Conservation (phyloP, 2,329 filamentous ascomycete genomes). For the Cladophialophora exuberans region DNA sequence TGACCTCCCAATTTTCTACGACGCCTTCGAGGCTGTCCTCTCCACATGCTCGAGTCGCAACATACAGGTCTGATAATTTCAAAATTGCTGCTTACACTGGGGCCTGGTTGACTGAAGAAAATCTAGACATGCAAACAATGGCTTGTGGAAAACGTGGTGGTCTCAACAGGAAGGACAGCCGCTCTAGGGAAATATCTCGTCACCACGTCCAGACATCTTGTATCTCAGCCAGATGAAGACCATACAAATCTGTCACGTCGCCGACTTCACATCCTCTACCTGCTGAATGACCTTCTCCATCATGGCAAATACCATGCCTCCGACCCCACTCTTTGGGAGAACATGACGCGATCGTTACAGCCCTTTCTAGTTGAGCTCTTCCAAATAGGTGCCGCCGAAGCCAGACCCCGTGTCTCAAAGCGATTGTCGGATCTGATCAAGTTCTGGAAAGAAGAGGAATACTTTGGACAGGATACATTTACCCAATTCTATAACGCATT, state of each 20-base stretch:
- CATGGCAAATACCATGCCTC: slow-evolving; percentile 60
- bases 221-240: slow-evolving; percentile 35
- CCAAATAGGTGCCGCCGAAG: slow-evolving; percentile 56
- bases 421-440: slow-evolving; percentile 68
- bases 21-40: slow-evolving; percentile 65
- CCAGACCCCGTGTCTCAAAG: slow-evolving; percentile 65
- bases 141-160: slow-evolving; percentile 73
- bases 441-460: slow-evolving; percentile 70
- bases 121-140: slow-evolving; percentile 83
- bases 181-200: slow-evolving; percentile 76
- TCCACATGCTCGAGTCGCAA: slow-evolving; percentile 75
- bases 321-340: slow-evolving; percentile 43
- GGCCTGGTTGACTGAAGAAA: slow-evolving; percentile 32
- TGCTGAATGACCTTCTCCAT: slow-evolving; percentile 78
- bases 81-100: slow-evolving; percentile 17
- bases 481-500: slow-evolving; percentile 58
- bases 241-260: slow-evolving; percentile 57
- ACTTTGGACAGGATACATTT: slow-evolving; percentile 61
- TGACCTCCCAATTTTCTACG: slow-evolving; percentile 71
- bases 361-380: slow-evolving; percentile 65
- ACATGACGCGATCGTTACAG: slow-evolving; percentile 61
- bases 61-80: slow-evolving; percentile 78
- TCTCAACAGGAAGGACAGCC: slow-evolving; percentile 66
- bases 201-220: slow-evolving; percentile 66
- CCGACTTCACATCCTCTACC: slow-evolving; percentile 75